Evolutionary conservation across 805 yeast species (phyloP), one percentile per base, ranked within the genome.

Genomic region (Clavispora phyllophila): DNA sequence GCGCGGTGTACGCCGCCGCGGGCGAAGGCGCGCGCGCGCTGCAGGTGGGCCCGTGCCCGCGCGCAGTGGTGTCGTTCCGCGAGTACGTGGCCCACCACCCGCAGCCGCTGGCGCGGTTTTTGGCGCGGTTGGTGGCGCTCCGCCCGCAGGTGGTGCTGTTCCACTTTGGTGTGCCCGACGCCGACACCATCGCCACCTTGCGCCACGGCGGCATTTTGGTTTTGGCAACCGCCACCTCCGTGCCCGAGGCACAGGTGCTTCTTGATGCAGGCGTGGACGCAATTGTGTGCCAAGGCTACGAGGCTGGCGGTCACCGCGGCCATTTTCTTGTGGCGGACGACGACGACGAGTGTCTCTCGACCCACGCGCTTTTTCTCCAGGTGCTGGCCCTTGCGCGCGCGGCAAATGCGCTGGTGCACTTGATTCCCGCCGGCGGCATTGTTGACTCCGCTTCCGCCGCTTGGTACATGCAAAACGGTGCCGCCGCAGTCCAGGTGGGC

Each of bases 231-330:
- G 78, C 74, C 0, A 79, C 83, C 0, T 68, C 68, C 15, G 51
- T 68, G 0, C 51, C 54, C 1, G 84, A 79, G 49, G 76, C 75
- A 0, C 24, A 48, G 14, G 27, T 54, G 36, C 56, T 65, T 24
- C 24, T 55, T 3, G 51, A 56, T 0, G 43, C 55, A 0, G 69
- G 69, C 0, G 68, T 71, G 6, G 79, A 78, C 54, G 82, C 75
- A 1, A 56, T 79, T 4, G 62, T 73, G 7, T 64, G 70, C 20
- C 86, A 81, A 55, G 84, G 84, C 0, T 65, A 64, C 55, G 84
- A 79, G 49, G 85, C 85, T 3, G 85, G 85, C 19, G 85, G 85
- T 0, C 85, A 80, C 53, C 60, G 85, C 14, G 84, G 84, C 2
- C 72, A 66, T 47, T 73, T 70, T 40, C 40, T 68, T 15, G 49